Conservation (phyloP, 371 early-diverging fungal species). For the Coelomomyces lativittatus region DNA sequence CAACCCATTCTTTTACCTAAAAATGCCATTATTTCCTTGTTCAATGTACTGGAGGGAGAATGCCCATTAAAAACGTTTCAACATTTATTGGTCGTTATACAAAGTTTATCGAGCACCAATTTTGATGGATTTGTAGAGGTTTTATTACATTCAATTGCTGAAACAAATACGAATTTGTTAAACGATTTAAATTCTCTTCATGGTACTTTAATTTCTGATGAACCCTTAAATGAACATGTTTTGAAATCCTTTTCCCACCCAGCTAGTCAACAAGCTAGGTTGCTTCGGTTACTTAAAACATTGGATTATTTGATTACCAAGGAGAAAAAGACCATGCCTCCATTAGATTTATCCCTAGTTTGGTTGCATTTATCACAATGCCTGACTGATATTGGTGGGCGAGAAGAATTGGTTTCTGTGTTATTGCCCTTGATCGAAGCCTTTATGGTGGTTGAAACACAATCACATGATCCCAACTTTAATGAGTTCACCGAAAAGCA, state of each 20-base stretch:
- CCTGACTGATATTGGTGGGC: slow-evolving; percentile 50
- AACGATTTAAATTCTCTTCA: slow-evolving; percentile 44
- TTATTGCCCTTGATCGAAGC: slow-evolving; percentile 84
- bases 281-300: slow-evolving; percentile 80
- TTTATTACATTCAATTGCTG: slow-evolving; percentile 17
- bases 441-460: slow-evolving; percentile 77
- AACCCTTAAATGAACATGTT: background rate
- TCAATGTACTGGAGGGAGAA: slow-evolving; percentile 76
- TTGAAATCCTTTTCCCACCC: slow-evolving; percentile 49
- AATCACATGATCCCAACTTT: slow-evolving; percentile 55
- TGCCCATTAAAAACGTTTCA: slow-evolving; percentile 86
- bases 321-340: background rate
- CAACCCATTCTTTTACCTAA: slow-evolving; percentile 9
- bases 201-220: background rate
- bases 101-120: slow-evolving; percentile 55
- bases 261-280: slow-evolving; percentile 70
- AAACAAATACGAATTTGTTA: slow-evolving; percentile 29
- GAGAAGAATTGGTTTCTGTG: slow-evolving; percentile 66
- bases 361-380: slow-evolving; percentile 66
- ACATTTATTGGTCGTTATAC: slow-evolving; percentile 68
- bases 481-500: slow-evolving; percentile 78
- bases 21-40: slow-evolving; percentile 47
- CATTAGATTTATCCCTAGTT: slow-evolving; percentile 47
- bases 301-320: slow-evolving; percentile 52
- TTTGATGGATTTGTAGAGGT: slow-evolving; percentile 56